A percentile compares a stretch with the other conserved stretches of the same genome.
Conservation (phyloP, 2,329 filamentous ascomycete species). For the Lachnellula hyalina region DNA sequence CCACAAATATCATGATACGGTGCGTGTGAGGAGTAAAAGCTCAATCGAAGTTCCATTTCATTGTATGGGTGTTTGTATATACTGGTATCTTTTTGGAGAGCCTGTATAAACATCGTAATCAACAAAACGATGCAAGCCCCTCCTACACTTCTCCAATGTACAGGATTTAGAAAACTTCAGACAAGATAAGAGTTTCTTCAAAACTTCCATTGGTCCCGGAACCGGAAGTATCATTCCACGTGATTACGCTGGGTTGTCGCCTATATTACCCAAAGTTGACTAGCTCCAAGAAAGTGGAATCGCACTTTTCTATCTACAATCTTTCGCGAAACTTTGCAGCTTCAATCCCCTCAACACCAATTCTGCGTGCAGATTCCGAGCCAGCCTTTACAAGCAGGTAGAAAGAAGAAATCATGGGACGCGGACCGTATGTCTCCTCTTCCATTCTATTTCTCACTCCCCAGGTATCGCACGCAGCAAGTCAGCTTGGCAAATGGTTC, state of each 20-base stretch:
- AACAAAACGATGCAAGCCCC: too few relatives aligned
- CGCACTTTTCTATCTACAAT: neutral
- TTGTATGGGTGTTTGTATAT: too few relatives aligned
- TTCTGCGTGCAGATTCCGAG: constrained; percentile 16
- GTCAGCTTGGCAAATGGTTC: neutral
- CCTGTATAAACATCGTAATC: too few relatives aligned
- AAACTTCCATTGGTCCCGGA: too few relatives aligned
- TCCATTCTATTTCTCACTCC: neutral
- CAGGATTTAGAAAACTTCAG: too few relatives aligned
- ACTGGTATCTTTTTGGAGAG: too few relatives aligned
- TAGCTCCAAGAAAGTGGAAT: neutral
- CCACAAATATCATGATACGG: neutral
- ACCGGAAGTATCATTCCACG: too few relatives aligned
- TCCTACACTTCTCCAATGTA: too few relatives aligned
- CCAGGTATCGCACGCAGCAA: neutral
- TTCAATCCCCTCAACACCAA: neutral
- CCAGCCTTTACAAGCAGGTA: constrained; percentile 19
- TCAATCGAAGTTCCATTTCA: too few relatives aligned
- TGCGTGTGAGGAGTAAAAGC: too few relatives aligned
- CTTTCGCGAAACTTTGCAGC: neutral
- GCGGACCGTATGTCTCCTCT: constrained; percentile 36
- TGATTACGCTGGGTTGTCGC: neutral
- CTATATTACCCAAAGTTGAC: neutral
- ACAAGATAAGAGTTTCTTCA: too few relatives aligned
- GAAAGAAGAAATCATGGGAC: constrained; percentile 37